These are phyloP conservation scores for Aspergillus costaricaensis DNA, from an alignment of 2,329 filamentous ascomycete genomes.

Conservation along the genomic window DNA sequence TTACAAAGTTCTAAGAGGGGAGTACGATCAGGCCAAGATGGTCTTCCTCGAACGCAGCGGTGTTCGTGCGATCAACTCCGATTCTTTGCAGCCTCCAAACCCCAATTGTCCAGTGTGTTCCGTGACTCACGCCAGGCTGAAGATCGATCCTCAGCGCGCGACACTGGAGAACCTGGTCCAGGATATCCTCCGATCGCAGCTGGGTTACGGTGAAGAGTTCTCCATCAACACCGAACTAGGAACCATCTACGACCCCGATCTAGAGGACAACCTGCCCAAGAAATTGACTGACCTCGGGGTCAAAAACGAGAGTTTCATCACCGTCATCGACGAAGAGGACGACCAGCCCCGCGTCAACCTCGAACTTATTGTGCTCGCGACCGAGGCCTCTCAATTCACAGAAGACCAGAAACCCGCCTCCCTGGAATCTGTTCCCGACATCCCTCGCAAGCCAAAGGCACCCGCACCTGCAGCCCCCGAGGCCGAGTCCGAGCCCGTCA, in stretches of 20 bases:
- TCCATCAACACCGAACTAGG: constrained; percentile 72
- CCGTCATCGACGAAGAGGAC: constrained; percentile 79
- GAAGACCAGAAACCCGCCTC: constrained; percentile 42
- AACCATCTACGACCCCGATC: constrained; percentile 85
- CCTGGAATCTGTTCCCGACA: constrained; percentile 44
- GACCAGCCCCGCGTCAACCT: constrained; percentile 71
- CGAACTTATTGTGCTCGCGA: constrained; percentile 57
- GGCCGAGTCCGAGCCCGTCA: constrained; percentile 33
- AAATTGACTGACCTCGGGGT: constrained; percentile 78
- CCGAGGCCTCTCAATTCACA: constrained; percentile 15
- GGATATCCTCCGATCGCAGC: constrained; percentile 65
- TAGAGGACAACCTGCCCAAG: constrained; percentile 81
- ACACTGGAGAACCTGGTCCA: constrained; percentile 80
- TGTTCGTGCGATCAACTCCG: constrained; percentile 60
- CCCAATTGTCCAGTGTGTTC: constrained; percentile 82
- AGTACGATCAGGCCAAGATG: constrained; percentile 37
- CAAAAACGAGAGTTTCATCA: constrained; percentile 72
- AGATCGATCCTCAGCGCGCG: constrained; percentile 68
- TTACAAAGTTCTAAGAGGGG: neutral
- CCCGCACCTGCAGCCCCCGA: constrained; percentile 32
- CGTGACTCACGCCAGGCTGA: constrained; percentile 66
- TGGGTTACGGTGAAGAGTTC: constrained; percentile 81
- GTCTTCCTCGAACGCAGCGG: constrained; percentile 74
- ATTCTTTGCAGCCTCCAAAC: constrained; percentile 65
- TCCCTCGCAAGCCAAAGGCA: constrained; percentile 51